A percentile compares a stretch with the other conserved stretches of the same genome.
Evolutionary conservation across 2,329 filamentous ascomycete species (phyloP).

Genomic region (Xylaria arbuscula): DNA sequence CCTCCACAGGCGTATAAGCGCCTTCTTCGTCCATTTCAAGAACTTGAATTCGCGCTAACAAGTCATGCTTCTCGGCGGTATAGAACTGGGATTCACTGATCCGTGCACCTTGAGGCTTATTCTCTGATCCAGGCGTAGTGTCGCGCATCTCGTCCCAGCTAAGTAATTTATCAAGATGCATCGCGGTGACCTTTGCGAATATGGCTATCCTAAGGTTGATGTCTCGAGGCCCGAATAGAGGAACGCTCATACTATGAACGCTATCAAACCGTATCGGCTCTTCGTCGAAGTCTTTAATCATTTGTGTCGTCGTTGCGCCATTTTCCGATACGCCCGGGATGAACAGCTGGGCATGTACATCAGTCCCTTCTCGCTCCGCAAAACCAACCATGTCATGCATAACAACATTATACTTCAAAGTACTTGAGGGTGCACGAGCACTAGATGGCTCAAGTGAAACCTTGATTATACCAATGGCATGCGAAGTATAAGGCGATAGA

Average conservation of each 20-base stretch:
- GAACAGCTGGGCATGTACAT: slow-evolving; percentile 97
- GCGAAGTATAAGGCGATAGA: slow-evolving; percentile 89
- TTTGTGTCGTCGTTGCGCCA: slow-evolving; percentile 92
- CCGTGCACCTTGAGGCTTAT: slow-evolving; percentile 69
- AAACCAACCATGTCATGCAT: slow-evolving; percentile 98
- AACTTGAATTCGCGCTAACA: slow-evolving; percentile 88
- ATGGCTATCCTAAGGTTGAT: slow-evolving; percentile 86
- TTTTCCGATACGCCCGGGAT: slow-evolving; percentile 90
- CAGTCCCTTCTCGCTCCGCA: slow-evolving; percentile 92
- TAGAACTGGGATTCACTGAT: slow-evolving; percentile 94
- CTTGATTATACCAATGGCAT: slow-evolving; percentile 89
- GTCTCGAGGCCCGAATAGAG: slow-evolving; percentile 78
- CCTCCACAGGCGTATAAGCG: slow-evolving; percentile 91
- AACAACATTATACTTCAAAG: slow-evolving; percentile 96
- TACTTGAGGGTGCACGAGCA: slow-evolving; percentile 89
- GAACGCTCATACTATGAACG: slow-evolving; percentile 97
- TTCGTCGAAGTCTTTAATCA: slow-evolving; percentile 94
- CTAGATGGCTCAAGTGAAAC: slow-evolving; percentile 93
- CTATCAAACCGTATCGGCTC: slow-evolving; percentile 93
- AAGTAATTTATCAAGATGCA: slow-evolving; percentile 95
- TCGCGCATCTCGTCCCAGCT: slow-evolving; percentile 99
- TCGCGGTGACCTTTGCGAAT: slow-evolving; percentile 88
- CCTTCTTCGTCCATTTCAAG: slow-evolving; percentile 92
- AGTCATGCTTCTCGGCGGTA: slow-evolving; percentile 91
- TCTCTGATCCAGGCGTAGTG: slow-evolving; percentile 68